phyloP scores from a whole-genome alignment of 805 yeast genomes.

The Teunomyces aglyptinius region DNA sequence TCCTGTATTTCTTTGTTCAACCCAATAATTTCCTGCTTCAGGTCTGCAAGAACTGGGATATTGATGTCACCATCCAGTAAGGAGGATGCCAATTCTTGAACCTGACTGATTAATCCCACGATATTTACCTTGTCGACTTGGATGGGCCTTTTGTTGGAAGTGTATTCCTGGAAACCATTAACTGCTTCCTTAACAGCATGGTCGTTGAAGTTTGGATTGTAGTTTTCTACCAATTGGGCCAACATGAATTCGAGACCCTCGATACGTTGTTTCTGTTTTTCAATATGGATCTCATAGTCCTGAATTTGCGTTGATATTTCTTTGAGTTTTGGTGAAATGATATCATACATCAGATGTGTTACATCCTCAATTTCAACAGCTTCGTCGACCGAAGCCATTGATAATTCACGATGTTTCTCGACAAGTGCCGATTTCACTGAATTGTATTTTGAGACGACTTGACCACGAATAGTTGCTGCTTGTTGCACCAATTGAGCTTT shows the following conservation, averaged over 20 bases:
- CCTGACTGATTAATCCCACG: constrained; percentile 6
- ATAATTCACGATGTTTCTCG: constrained; percentile 8
- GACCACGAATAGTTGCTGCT: constrained; percentile 17
- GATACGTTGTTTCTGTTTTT: constrained; percentile 18
- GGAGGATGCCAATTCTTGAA: not conserved
- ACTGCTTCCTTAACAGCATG: constrained; percentile 79
- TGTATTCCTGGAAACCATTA: constrained; percentile 48
- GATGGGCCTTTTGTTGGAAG: constrained; percentile 32
- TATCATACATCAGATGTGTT: constrained; percentile 15
- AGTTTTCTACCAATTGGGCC: constrained; percentile 49
- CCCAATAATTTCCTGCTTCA: constrained; percentile 23
- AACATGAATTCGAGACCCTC: constrained; percentile 46
- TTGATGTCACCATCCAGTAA: not conserved
- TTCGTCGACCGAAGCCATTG: not conserved
- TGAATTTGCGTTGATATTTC: constrained; percentile 7
- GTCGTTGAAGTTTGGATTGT: constrained; percentile 84
- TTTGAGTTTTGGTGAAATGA: constrained; percentile 15
- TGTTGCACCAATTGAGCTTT: constrained; percentile 23
- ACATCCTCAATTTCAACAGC: constrained; percentile 6
- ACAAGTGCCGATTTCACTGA: constrained; percentile 7
- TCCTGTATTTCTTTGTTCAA: constrained; percentile 1
- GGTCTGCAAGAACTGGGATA: constrained; percentile 12
- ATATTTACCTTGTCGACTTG: constrained; percentile 21
- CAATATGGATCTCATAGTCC: constrained; percentile 5
- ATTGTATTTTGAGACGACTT: constrained; percentile 11